These are phyloP conservation scores for Phytophthora citricola DNA, from an alignment of 352 stramenopile genomes.

Conservation along the genomic window DNA sequence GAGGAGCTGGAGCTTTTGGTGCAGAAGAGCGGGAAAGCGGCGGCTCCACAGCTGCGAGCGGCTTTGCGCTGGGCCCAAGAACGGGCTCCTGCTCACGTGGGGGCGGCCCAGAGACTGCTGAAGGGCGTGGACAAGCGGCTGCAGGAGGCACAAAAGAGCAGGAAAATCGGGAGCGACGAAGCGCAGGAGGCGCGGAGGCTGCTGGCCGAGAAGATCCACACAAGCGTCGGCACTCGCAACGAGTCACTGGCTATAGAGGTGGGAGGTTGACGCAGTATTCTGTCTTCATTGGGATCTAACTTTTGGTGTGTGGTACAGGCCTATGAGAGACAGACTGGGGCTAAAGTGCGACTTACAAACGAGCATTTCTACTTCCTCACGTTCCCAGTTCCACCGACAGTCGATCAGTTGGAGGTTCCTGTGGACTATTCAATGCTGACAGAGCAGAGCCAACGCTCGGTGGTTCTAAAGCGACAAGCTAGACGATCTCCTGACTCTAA, in stretches of 20 bases:
- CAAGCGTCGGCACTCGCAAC: slow-evolving; percentile 73
- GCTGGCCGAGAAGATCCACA: slow-evolving; percentile 66
- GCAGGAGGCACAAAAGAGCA: slow-evolving; percentile 45
- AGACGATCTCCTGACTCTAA: slow-evolving; percentile 9
- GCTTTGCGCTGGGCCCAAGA: slow-evolving; percentile 61
- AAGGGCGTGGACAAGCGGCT: slow-evolving; percentile 52
- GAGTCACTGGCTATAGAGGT: slow-evolving; percentile 68
- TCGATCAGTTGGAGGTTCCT: not conserved
- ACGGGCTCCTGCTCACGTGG: slow-evolving; percentile 35
- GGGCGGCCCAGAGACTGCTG: slow-evolving; percentile 44
- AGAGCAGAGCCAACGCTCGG: slow-evolving; percentile 24
- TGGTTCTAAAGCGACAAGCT: slow-evolving; percentile 11
- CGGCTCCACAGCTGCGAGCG: slow-evolving; percentile 49
- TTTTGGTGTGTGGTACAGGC: slow-evolving; percentile 22
- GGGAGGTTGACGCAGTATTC: not conserved
- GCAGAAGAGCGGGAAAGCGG: slow-evolving; percentile 45
- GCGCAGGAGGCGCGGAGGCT: slow-evolving; percentile 46
- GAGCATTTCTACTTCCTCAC: slow-evolving; percentile 71
- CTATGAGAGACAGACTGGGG: slow-evolving; percentile 71
- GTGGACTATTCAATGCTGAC: slow-evolving; percentile 41
- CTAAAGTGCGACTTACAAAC: slow-evolving; percentile 66
- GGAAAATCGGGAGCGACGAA: slow-evolving; percentile 48
- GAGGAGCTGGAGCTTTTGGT: slow-evolving; percentile 64
- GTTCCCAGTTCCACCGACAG: slow-evolving; percentile 43
- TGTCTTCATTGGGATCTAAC: not conserved